Evolutionary conservation across 2,329 filamentous ascomycete genomes (phyloP), one percentile per base, ranked within the genome.

Genomic region (Penicillium paneum): DNA sequence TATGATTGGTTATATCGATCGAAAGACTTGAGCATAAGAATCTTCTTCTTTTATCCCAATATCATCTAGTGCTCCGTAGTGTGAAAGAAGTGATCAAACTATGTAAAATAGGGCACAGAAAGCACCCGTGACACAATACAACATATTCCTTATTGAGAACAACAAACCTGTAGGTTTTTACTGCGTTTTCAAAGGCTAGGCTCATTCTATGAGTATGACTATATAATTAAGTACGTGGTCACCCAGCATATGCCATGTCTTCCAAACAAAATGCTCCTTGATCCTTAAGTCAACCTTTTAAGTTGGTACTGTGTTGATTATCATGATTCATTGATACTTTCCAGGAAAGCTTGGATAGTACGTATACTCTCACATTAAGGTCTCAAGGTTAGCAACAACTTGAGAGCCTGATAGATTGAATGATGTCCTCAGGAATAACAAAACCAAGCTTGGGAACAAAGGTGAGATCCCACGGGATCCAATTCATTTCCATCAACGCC

Each of bases 401-500:
- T 6, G n/a, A 28, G 19, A 54, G 24, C n/a, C 44, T 8, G 19
- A 1, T 39, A 44, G 28, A 34, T 34, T 39, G 24, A 24, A 15
- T 7, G 32, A 24, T 39, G 34, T 19, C 28, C 38, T 8, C 11
- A 2, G 31, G 36, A 38, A 51, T 41, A 35, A 42, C 17, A 35
- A 41, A 51, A 42, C 17, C 46, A 15, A 36, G 29, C 48, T 11
- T 21, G 29, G 29, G 28, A 38, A 46, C 19, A 21, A 46, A 48
- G 39, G 11, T 28, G 49, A 24, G 51, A 51, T 29, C 42, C 50
- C 52, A 54, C 24, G 6, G 46, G 46, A 40, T 50, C 46, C 21
- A 44, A 50, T 39, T 26, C 46, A 54, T 44, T 39, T 42, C 47
- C 41, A 39, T 50, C 32, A 56, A 58, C 50, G 56, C 50, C 56